phyloP scores from a whole-genome alignment of 768 basidiomycete species.

The Amanita phalloides region DNA sequence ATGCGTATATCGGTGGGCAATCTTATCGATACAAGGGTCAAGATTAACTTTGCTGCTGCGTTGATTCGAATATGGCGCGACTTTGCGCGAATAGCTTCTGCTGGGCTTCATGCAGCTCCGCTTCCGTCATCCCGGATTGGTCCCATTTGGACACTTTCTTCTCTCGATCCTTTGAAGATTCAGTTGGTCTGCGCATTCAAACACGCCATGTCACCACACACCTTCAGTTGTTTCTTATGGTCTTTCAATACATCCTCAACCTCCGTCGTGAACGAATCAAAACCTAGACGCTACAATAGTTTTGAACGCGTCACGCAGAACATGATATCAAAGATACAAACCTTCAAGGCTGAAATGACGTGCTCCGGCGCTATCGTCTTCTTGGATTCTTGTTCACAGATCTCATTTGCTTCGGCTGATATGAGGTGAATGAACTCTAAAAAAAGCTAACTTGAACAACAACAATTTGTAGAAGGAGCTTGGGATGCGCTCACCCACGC shows the following conservation, averaged over 20 bases:
- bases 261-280: constrained; percentile 64
- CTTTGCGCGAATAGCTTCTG: constrained; percentile 90
- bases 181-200: too few species aligned
- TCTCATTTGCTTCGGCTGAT: constrained; percentile 95
- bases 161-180: too few species aligned
- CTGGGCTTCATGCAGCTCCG: constrained; percentile 81
- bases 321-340: too few species aligned
- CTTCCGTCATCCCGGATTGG: constrained; percentile 50
- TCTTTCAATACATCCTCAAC: constrained; percentile 62
- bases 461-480: not conserved
- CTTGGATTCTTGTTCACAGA: constrained; percentile 96
- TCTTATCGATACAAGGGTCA: too few species aligned
- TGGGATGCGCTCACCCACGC: constrained; percentile 80
- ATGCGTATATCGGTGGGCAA: too few species aligned
- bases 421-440: constrained; percentile 96
- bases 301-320: too few species aligned
- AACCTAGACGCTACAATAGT: not conserved
- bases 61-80: constrained; percentile 66
- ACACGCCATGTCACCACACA: too few species aligned
- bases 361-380: constrained; percentile 85
- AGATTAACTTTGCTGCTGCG: constrained; percentile 31
- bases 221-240: too few species aligned
- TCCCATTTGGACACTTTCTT: too few species aligned
- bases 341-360: too few species aligned
- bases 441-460: not conserved